These are phyloP conservation scores for Phytophthora macrochlamydospora DNA, from an alignment of 352 stramenopile species.

Conservation along the genomic window DNA sequence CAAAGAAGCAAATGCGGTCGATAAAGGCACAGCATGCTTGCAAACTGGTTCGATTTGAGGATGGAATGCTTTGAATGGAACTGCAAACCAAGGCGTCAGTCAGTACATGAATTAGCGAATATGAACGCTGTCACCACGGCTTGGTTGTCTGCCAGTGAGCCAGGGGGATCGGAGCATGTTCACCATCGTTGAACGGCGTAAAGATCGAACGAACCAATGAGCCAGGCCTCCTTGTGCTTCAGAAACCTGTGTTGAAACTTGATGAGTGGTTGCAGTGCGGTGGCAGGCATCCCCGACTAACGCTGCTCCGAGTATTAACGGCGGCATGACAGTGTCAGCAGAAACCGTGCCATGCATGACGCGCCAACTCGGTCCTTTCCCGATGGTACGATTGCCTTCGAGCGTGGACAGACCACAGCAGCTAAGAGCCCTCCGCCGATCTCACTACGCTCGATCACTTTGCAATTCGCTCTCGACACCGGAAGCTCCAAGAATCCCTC, in stretches of 20 bases:
- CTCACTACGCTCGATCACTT: constrained; percentile 13
- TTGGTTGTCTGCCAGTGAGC: not conserved
- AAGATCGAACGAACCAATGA: not conserved
- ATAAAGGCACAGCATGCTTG: not conserved
- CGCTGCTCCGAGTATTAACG: not conserved
- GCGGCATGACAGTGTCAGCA: not conserved
- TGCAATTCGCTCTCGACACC: constrained; percentile 12
- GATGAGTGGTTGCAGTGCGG: constrained; percentile 1
- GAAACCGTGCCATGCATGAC: not conserved
- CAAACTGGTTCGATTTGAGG: not conserved
- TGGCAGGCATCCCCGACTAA: not conserved
- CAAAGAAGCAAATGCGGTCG: not conserved
- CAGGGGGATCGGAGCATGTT: not conserved
- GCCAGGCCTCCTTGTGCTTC: not conserved
- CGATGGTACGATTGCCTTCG: constrained; percentile 6
- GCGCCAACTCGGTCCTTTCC: not conserved
- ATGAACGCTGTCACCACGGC: constrained; percentile 5
- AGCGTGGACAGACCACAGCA: not conserved
- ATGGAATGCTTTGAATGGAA: constrained; percentile 1
- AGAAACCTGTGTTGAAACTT: not conserved
- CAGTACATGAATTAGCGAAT: not conserved
- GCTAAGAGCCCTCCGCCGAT: constrained; percentile 1
- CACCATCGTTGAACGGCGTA: not conserved
- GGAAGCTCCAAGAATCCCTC: not conserved
- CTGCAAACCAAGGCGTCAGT: not conserved